These are phyloP conservation scores for Castanea sativa DNA, from an alignment of 306 rosid genomes.

Conservation along the genomic window DNA sequence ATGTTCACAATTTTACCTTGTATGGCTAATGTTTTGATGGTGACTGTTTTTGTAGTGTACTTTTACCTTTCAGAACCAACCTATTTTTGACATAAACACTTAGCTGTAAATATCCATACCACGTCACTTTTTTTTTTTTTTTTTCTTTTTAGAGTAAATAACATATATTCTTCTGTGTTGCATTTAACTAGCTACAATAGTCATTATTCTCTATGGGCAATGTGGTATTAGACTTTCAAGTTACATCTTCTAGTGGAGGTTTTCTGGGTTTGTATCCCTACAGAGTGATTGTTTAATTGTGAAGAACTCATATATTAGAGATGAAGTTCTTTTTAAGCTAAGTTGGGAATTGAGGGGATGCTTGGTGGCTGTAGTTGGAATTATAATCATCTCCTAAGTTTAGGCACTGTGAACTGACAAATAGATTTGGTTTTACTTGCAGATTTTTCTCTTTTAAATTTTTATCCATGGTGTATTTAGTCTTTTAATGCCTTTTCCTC, in stretches of 20 bases:
- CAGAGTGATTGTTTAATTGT: constrained; percentile 2
- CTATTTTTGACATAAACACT: constrained; percentile 8
- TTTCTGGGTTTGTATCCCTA: neutral
- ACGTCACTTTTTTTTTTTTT: neutral
- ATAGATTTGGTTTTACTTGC: neutral
- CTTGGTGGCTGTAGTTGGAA: neutral
- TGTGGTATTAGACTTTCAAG: neutral
- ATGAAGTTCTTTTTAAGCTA: neutral
- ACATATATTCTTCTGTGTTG: neutral
- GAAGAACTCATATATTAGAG: neutral
- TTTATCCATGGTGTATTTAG: neutral
- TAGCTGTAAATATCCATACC: constrained; percentile 1
- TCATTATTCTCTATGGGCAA: neutral
- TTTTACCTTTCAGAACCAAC: constrained; percentile 11
- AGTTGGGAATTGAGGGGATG: neutral
- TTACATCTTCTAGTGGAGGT: neutral
- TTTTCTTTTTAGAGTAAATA: constrained; percentile 9
- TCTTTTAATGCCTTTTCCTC: neutral
- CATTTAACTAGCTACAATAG: too few relatives aligned
- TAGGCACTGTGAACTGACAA: neutral
- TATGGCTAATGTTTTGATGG: constrained; percentile 16
- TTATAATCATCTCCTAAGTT: neutral
- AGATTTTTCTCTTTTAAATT: neutral
- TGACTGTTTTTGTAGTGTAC: constrained; percentile 8
- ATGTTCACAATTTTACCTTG: constrained; percentile 5